Base-by-base conservation (phyloP, 371 early-diverging fungal genomes). In the Mucor velutinosus region DNA sequence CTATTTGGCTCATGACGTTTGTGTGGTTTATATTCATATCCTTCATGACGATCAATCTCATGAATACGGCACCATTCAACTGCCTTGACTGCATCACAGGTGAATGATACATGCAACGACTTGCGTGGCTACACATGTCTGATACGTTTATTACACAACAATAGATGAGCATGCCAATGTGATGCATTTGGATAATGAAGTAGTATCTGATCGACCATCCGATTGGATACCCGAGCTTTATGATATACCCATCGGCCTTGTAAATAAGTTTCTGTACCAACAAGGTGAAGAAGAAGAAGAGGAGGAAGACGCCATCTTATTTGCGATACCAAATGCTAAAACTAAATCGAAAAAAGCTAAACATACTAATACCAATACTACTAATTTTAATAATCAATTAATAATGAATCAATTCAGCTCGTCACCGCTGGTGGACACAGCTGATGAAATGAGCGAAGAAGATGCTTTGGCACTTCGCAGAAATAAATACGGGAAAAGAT, bases 161-260 rank as follows among this genome's bases (percentile, higher is more conserved):
- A 51, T 76, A 89, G 89, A 88, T 64, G 87, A 88, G 62, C 80
- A 85, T 63, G 87, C 87, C 29, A 87, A 89, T 64, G 61, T 87
- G 17, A 76, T 82, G 71, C 60, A 74, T 25, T 67, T 72, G 23
- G 72, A 79, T 23, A 73, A 71, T 30, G 76, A 81, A 62, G 76
- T 77, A 37, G 65, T 78, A 58, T 66, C 53, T 62, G 76, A 61
- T 67, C 64, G 73, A 23, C 85, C 86, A 1, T 78, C 84, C 49
- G 90, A 90, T 66, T 86, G 83, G 71, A 88, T 90, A 32, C 90
- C 92, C 0, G 92, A 89, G 49, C 75, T 92, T 45, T 87, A 89
- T 72, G 92, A 92, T 72, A 84, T 92, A 39, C 89, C 92, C 15
- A 89, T 92, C 43, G 81, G 87, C 23, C 74, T 89, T 51, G 90